A percentile compares a stretch with the other conserved stretches of the same genome.
These are phyloP conservation scores for Hypoxylon sp. DNA, from an alignment of 2,329 filamentous ascomycete species.

Conservation along the genomic window DNA sequence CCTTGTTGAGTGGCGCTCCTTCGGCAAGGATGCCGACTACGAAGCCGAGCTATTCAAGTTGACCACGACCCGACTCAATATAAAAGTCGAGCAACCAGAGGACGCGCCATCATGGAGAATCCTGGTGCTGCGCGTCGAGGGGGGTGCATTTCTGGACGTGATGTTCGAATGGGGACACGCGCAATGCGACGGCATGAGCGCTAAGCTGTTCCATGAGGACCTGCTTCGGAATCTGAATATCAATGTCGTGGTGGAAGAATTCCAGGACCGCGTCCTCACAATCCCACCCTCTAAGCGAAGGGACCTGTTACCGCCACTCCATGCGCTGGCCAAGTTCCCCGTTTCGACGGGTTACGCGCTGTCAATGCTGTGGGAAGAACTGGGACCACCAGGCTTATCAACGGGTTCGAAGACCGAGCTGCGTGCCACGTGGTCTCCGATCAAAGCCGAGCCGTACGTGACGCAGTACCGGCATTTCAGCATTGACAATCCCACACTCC, in stretches of 20 bases:
- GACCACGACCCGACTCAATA: slow-evolving; percentile 22
- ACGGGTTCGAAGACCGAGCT: background rate
- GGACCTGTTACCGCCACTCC: slow-evolving; percentile 26
- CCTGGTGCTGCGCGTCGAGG: slow-evolving; percentile 19
- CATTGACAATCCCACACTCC: slow-evolving; percentile 16
- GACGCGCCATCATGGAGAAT: slow-evolving; percentile 30
- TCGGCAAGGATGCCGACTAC: slow-evolving; percentile 19
- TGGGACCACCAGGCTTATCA: slow-evolving; percentile 17
- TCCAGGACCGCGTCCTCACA: slow-evolving; percentile 32
- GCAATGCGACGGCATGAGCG: slow-evolving; percentile 34
- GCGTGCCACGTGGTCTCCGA: slow-evolving; percentile 32
- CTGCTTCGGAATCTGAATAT: slow-evolving; percentile 31
- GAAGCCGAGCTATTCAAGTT: slow-evolving; percentile 18
- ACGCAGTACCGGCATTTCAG: slow-evolving; percentile 30
- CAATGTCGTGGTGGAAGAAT: background rate
- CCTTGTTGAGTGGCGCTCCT: slow-evolving; percentile 34
- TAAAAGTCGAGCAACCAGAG: slow-evolving; percentile 24
- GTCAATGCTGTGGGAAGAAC: slow-evolving; percentile 25
- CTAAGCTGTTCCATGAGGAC: slow-evolving; percentile 38
- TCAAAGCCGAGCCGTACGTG: slow-evolving; percentile 16
- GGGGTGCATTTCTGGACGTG: slow-evolving; percentile 24
- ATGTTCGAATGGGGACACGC: slow-evolving; percentile 39
- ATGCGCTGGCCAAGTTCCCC: slow-evolving; percentile 34
- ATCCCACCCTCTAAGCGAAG: slow-evolving; percentile 18
- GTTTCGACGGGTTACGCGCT: slow-evolving; percentile 22